Percentiles rank a stretch among this genome's conserved stretches.
Evolutionary conservation across 208 protist genomes (phyloP).

Genomic region (Leptomonas seymouri): DNA sequence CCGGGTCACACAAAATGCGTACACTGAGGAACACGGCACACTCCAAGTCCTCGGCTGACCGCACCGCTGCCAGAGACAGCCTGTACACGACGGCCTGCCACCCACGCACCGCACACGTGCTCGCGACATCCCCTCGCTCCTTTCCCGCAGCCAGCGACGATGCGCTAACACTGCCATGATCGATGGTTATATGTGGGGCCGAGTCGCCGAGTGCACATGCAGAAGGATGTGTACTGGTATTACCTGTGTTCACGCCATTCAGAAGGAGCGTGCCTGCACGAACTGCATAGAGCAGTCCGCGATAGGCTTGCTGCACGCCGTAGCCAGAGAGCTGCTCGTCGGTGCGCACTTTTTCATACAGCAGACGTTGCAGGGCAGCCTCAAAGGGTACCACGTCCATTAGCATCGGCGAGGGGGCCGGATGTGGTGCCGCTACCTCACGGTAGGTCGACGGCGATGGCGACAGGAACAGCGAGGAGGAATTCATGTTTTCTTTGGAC

Average conservation of each 20-base stretch:
- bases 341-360: slow-evolving; percentile 42
- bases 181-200: not conserved
- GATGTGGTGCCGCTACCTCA: not conserved
- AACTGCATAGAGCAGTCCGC: slow-evolving; percentile 59
- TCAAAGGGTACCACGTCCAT: slow-evolving; percentile 63
- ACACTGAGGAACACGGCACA: slow-evolving; percentile 59
- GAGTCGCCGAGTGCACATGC: not conserved
- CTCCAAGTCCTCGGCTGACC: slow-evolving; percentile 22
- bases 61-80: slow-evolving; percentile 37
- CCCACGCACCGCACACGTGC: slow-evolving; percentile 30
- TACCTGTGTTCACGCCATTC: not conserved
- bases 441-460: not conserved
- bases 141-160: not conserved
- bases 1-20: slow-evolving; percentile 63
- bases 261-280: slow-evolving; percentile 14
- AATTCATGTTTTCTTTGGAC: not conserved
- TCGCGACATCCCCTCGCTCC: not conserved
- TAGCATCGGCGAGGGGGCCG: slow-evolving; percentile 14
- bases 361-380: slow-evolving; percentile 58
- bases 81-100: slow-evolving; percentile 53
- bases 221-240: not conserved
- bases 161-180: not conserved
- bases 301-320: slow-evolving; percentile 65
- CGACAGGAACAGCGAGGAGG: slow-evolving; percentile 7
- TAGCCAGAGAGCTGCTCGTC: slow-evolving; percentile 83